Evolutionary conservation across 1,139 yeast species (phyloP).

Genomic region (Saccharomycopsis phalli): DNA sequence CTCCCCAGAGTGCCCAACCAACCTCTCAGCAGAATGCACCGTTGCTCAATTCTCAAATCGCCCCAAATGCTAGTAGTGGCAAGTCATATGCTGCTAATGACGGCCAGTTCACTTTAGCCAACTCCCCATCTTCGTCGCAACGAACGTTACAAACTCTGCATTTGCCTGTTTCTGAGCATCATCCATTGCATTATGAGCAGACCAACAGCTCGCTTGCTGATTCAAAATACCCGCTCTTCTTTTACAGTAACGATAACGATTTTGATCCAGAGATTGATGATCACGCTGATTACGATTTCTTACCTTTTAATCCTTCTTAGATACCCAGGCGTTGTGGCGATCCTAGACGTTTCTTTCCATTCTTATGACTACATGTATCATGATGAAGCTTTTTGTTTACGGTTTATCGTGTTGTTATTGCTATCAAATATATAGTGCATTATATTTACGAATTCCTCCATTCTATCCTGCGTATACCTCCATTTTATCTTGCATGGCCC

Average conservation of each 20-base stretch:
- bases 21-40: not conserved
- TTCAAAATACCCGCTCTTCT: constrained; percentile 5
- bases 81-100: not conserved
- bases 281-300: constrained; percentile 4
- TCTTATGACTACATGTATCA: no score
- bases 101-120: not conserved
- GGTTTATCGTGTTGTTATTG: no score
- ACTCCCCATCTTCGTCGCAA: constrained; percentile 3
- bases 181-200: constrained; percentile 18
- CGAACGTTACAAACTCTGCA: not conserved
- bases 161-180: constrained; percentile 19
- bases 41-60: not conserved
- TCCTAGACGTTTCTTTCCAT: no score
- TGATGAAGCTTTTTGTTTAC: no score
- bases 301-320: constrained; percentile 20
- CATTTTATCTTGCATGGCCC: no score
- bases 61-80: not conserved
- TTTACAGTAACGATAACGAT: constrained; percentile 5
- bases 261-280: constrained; percentile 10
- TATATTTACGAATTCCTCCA: no score
- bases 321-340: not conserved
- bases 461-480: no score
- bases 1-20: not conserved
- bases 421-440: no score
- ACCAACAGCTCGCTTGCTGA: not conserved